Base-by-base conservation (phyloP, 306 rosid species). In the Quercus dentata region DNA sequence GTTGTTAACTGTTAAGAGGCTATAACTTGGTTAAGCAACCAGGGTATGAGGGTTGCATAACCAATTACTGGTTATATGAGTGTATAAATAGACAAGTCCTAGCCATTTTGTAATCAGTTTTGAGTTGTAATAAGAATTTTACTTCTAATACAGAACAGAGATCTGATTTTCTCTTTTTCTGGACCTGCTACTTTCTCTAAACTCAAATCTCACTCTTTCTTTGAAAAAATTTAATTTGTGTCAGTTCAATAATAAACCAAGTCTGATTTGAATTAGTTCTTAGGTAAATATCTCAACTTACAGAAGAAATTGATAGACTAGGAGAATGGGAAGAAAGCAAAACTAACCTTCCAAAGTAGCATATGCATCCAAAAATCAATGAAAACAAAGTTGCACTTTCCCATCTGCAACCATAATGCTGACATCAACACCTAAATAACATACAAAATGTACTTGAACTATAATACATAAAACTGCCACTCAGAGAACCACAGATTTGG, bases 311-410 rank as follows among this genome's bases (percentile, higher is more conserved):
- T 23, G 41, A 76, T 56, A 31, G n/a, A 73, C 25, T 44, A 38
- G 44, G 18, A 51, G 23, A 30, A 17, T 23, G 56, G 23, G 62
- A 74, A 85, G 82, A 78, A 84, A 64, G 74, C 20, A 19, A 76
- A 31, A 82, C 86, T 46, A 78, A 93, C 98, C 97, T 93, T 86
- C 98, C 94, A 7, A 81, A 83, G 89, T 80, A 93, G 88, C 98
- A 93, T 74, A 88, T 65, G 74, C 93, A 89, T 78, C 98, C 97
- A 8, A 90, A 80, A 57, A 88, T 81, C 84, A 90, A 83, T 41
- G 94, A 87, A 88, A 93, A 88, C 76, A 91, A 73, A 78, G 98
- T 71, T 76, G 91, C 94, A 87, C 97, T 93, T 85, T 79, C 94
- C 98, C 97, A 93, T 82, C 94, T 93, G 91, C 82, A 82, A 87